Evolutionary conservation across 2,329 filamentous ascomycete species (phyloP).

Genomic region (Thielaviopsis populi): DNA sequence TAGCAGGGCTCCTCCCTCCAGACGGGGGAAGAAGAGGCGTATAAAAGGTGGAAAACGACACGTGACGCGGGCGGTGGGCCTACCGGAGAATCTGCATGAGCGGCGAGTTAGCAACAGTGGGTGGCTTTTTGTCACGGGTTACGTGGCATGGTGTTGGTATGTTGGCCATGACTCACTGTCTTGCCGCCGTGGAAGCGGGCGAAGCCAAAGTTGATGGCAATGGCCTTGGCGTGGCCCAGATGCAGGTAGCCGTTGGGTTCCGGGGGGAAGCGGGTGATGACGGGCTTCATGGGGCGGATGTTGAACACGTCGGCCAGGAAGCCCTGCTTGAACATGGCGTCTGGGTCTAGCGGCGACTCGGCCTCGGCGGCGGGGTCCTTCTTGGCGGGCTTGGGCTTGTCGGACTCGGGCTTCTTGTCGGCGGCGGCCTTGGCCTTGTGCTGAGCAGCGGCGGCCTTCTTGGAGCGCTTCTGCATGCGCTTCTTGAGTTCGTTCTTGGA

Average conservation of each 20-base stretch:
- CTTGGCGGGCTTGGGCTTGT: slow-evolving; percentile 32
- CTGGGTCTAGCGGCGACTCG: slow-evolving; percentile 30
- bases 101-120: neutral
- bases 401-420: slow-evolving; percentile 19
- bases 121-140: too few species aligned
- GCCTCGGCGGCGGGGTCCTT: slow-evolving; percentile 28
- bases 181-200: slow-evolving; percentile 68
- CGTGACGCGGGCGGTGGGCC: neutral
- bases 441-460: slow-evolving; percentile 39
- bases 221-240: slow-evolving; percentile 89
- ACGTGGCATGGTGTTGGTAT: too few species aligned
- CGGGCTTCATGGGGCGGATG: slow-evolving; percentile 45
- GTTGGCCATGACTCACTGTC: slow-evolving; percentile 21
- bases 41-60: neutral
- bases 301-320: slow-evolving; percentile 61
- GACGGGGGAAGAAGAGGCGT: too few species aligned
- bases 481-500: slow-evolving; percentile 51
- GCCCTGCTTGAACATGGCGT: slow-evolving; percentile 66
- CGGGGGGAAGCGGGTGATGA: slow-evolving; percentile 62
- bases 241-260: slow-evolving; percentile 91
- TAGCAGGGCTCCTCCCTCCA: neutral
- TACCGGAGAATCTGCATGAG: slow-evolving; percentile 13
- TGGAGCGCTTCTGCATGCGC: slow-evolving; percentile 41
- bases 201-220: slow-evolving; percentile 93
- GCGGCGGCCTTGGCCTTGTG: slow-evolving; percentile 30